A percentile compares a stretch with the other conserved stretches of the same genome.
Evolutionary conservation across 495 filamentous ascomycete genomes (phyloP).

Genomic region (Aspergillus nanangensis): DNA sequence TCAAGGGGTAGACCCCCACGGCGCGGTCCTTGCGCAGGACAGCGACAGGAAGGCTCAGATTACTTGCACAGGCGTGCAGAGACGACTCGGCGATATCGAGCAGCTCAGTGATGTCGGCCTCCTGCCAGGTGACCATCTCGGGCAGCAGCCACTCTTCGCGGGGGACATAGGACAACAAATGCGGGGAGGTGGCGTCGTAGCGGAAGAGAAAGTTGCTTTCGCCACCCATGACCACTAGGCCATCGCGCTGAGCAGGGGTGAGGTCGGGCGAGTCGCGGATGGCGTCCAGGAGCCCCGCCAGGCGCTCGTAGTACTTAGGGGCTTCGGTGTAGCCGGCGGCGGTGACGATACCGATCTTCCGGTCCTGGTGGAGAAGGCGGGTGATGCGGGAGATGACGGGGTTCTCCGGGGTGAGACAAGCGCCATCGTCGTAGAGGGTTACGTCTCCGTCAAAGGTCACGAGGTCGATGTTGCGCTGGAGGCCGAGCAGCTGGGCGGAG

Average conservation of each 20-base stretch:
- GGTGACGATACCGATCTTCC: slow-evolving; percentile 90
- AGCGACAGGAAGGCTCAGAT: slow-evolving; percentile 69
- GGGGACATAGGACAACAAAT: slow-evolving; percentile 53
- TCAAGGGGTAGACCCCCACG: slow-evolving; percentile 75
- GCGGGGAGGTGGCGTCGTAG: slow-evolving; percentile 44
- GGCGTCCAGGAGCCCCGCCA: slow-evolving; percentile 80
- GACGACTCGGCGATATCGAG: slow-evolving; percentile 84
- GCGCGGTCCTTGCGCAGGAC: slow-evolving; percentile 89
- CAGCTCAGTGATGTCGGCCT: slow-evolving; percentile 69
- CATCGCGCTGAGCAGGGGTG: slow-evolving; percentile 59
- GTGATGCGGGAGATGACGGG: slow-evolving; percentile 78
- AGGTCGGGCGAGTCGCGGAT: slow-evolving; percentile 60
- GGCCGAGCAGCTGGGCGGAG: slow-evolving; percentile 86
- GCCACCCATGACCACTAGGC: slow-evolving; percentile 86
- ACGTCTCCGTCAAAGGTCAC: slow-evolving; percentile 98
- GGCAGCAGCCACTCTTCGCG: slow-evolving; percentile 73
- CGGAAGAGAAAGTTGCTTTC: slow-evolving; percentile 86
- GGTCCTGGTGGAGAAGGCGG: slow-evolving; percentile 52
- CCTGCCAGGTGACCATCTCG: slow-evolving; percentile 83
- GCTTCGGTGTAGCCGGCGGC: slow-evolving; percentile 93
- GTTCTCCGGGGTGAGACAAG: slow-evolving; percentile 66
- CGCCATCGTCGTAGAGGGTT: slow-evolving; percentile 91
- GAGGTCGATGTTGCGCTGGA: slow-evolving; percentile 68
- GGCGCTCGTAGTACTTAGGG: slow-evolving; percentile 72
- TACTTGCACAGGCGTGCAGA: slow-evolving; percentile 70